A percentile compares a stretch with the other conserved stretches of the same genome.
phyloP scores from a whole-genome alignment of 768 basidiomycete genomes.

The Mycena filopes region DNA sequence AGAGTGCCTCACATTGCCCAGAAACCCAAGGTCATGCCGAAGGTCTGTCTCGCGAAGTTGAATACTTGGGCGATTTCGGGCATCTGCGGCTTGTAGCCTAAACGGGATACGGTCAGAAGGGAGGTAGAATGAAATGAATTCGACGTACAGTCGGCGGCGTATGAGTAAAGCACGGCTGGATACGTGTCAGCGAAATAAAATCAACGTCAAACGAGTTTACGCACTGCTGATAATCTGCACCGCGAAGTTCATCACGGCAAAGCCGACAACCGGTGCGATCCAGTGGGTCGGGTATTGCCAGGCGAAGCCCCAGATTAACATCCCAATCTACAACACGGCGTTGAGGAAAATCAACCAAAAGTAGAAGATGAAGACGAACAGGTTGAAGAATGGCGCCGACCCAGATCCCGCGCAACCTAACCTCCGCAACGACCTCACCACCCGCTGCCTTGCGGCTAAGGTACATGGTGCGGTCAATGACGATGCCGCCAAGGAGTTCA shows the following conservation, averaged over 20 bases:
- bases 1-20: constrained; percentile 28
- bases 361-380: neutral
- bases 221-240: constrained; percentile 30
- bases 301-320: constrained; percentile 34
- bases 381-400: constrained; percentile 31
- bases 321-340: constrained; percentile 18
- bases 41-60: constrained; percentile 31
- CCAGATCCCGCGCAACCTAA: constrained; percentile 32
- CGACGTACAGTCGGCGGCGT: constrained; percentile 24
- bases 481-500: constrained; percentile 31
- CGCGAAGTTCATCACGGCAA: constrained; percentile 30
- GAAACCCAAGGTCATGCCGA: constrained; percentile 36
- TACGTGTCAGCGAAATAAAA: neutral
- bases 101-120: neutral
- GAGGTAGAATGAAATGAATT: neutral
- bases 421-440: constrained; percentile 28
- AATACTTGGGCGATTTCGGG: constrained; percentile 33
- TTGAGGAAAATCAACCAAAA: neutral
- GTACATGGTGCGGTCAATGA: constrained; percentile 32
- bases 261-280: constrained; percentile 30
- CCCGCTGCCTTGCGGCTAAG: constrained; percentile 22
- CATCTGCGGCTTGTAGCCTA: constrained; percentile 33
- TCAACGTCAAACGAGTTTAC: neutral
- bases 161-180: constrained; percentile 25
- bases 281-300: constrained; percentile 35